These are phyloP conservation scores for Fusarium transvaalense DNA, from an alignment of 2,329 filamentous ascomycete species.

Conservation along the genomic window DNA sequence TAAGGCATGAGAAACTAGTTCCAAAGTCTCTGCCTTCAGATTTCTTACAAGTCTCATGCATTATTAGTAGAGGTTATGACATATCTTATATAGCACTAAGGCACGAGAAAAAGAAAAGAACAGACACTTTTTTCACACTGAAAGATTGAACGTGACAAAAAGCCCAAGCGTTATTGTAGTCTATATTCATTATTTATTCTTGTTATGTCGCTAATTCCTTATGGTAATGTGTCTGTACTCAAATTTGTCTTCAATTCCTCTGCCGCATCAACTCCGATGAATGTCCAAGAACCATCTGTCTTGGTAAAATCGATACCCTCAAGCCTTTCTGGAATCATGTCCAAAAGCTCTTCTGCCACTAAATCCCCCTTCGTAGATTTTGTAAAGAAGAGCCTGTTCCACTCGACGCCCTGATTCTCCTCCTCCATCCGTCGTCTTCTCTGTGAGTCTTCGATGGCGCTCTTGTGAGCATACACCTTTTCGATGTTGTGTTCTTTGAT, in stretches of 20 bases:
- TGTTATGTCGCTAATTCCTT: not conserved
- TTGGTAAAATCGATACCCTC: not conserved
- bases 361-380: constrained; percentile 6
- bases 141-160: too few relatives aligned
- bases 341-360: not conserved
- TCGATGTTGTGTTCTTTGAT: constrained; percentile 81
- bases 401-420: constrained; percentile 58
- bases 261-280: constrained; percentile 4
- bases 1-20: not conserved
- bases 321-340: not conserved
- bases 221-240: constrained; percentile 54
- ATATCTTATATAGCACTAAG: too few relatives aligned
- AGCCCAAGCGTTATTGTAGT: too few relatives aligned
- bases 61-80: too few relatives aligned
- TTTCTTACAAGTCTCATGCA: too few relatives aligned
- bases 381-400: constrained; percentile 35
- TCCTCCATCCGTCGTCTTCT: constrained; percentile 79
- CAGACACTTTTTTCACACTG: too few relatives aligned
- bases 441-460: constrained; percentile 84
- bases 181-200: too few relatives aligned
- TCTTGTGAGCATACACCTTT: constrained; percentile 77
- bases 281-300: constrained; percentile 12
- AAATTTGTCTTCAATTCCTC: not conserved
- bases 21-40: too few relatives aligned
- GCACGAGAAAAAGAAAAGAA: too few relatives aligned